A percentile compares a stretch with the other conserved stretches of the same genome.
phyloP scores from a whole-genome alignment of 108 stramenopile species.

The Schizochytrium sp. region DNA sequence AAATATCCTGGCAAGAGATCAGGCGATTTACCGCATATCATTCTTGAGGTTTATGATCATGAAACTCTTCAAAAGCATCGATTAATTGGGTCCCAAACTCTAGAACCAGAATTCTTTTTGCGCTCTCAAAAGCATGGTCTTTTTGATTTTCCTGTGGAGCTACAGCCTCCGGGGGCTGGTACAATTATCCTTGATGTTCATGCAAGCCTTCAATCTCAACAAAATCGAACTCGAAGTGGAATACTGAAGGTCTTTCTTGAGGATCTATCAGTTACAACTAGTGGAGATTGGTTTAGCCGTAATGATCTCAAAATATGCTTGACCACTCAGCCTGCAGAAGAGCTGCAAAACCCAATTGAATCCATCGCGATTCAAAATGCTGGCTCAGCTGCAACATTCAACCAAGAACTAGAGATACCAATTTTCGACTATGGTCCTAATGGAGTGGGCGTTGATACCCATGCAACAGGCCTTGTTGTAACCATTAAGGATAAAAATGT shows the following conservation, averaged over 20 bases:
- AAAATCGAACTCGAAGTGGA: neutral
- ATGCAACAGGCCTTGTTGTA: neutral
- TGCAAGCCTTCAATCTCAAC: neutral
- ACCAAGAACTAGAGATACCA: conserved; percentile 34
- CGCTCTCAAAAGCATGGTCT: conserved; percentile 2
- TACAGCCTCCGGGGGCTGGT: neutral
- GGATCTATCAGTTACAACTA: neutral
- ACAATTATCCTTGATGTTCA: neutral
- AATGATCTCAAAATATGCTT: neutral
- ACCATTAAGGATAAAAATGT: conserved; percentile 11
- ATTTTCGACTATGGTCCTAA: conserved; percentile 22
- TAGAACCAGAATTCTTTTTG: neutral
- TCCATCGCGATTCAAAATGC: conserved; percentile 40
- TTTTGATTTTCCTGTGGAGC: neutral
- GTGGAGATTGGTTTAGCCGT: neutral
- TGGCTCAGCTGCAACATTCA: neutral
- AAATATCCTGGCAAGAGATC: neutral
- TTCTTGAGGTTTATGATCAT: neutral
- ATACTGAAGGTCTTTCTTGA: neutral
- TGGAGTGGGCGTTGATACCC: neutral
- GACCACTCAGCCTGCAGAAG: neutral
- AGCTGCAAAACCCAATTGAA: neutral
- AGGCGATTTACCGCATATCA: neutral
- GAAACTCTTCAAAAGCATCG: neutral
- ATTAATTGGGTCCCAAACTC: neutral